Conservation (phyloP, 176 grass and related monocot species). For the Saccharum officinarum region DNA sequence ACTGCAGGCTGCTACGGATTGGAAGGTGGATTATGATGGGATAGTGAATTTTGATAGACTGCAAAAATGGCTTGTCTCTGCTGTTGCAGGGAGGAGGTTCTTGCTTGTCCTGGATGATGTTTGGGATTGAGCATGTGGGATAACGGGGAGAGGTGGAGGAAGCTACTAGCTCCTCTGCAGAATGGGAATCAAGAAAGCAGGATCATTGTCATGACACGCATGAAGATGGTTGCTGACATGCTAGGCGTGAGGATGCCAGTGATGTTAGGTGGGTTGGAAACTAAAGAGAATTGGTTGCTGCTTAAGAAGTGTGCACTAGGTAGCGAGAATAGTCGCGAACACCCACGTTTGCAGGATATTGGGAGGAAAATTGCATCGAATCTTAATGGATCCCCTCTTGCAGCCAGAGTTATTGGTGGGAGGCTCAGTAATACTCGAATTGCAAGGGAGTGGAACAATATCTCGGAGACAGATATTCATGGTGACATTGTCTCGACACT, state of each 20-base stretch:
- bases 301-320: conserved; percentile 42
- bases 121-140: conserved; percentile 24
- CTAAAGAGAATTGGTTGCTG: conserved; percentile 37
- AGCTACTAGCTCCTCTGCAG: conserved; percentile 33
- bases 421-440: conserved; percentile 18
- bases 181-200: conserved; percentile 35
- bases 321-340: conserved; percentile 11
- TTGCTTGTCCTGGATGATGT: conserved; percentile 61
- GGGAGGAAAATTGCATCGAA: conserved; percentile 43
- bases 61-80: conserved; percentile 23
- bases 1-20: conserved; percentile 9
- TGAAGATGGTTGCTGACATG: conserved; percentile 47
- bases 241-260: conserved; percentile 24
- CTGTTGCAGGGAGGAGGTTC: conserved; percentile 34
- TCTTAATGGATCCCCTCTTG: conserved; percentile 44
- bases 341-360: conserved; percentile 28
- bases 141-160: conserved; percentile 16
- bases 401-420: conserved; percentile 36
- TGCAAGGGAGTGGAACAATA: conserved; percentile 28
- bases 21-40: not conserved
- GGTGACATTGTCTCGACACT: conserved; percentile 36
- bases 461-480: conserved; percentile 32
- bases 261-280: conserved; percentile 39
- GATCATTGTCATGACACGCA: conserved; percentile 46
- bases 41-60: conserved; percentile 18